Conservation (phyloP, 305 asterid species). For the Plantago rigida region DNA sequence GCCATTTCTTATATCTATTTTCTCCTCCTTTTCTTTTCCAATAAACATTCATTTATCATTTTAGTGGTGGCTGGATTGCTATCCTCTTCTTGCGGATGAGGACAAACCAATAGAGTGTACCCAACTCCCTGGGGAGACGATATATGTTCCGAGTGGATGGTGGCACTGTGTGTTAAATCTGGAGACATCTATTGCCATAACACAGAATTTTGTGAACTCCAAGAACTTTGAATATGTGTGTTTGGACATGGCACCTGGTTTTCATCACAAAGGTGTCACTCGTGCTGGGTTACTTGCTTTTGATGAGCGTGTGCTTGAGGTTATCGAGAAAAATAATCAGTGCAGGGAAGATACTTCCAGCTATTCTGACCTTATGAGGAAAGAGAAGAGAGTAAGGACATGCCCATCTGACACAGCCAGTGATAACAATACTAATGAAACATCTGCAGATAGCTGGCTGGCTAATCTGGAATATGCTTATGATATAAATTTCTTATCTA, state of each 20-base stretch:
- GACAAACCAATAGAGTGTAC: constrained; percentile 96
- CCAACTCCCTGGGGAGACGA: constrained; percentile 95
- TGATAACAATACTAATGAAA: constrained; percentile 29
- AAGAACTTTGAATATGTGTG: constrained; percentile 81
- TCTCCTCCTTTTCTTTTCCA: not conserved
- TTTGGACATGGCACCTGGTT: constrained; percentile 98
- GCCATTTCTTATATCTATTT: constrained; percentile 16
- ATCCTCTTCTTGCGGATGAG: constrained; percentile 71
- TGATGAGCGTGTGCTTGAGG: constrained; percentile 44
- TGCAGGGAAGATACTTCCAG: constrained; percentile 32
- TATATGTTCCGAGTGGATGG: constrained; percentile 98
- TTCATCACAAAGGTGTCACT: constrained; percentile 80
- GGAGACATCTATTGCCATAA: constrained; percentile 86
- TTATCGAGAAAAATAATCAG: constrained; percentile 31
- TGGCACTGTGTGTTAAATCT: constrained; percentile 96
- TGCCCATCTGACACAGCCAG: constrained; percentile 29
- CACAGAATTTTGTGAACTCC: constrained; percentile 86
- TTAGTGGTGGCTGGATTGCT: constrained; percentile 99
- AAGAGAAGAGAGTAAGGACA: constrained; percentile 56
- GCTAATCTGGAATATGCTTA: constrained; percentile 52
- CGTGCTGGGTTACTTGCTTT: constrained; percentile 96
- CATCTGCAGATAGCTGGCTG: constrained; percentile 26
- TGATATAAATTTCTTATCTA: constrained; percentile 62
- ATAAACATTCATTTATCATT: constrained; percentile 20
- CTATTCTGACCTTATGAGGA: constrained; percentile 45